Evolutionary conservation across 2,329 filamentous ascomycete genomes (phyloP).

Genomic region (Nemania diffusa): DNA sequence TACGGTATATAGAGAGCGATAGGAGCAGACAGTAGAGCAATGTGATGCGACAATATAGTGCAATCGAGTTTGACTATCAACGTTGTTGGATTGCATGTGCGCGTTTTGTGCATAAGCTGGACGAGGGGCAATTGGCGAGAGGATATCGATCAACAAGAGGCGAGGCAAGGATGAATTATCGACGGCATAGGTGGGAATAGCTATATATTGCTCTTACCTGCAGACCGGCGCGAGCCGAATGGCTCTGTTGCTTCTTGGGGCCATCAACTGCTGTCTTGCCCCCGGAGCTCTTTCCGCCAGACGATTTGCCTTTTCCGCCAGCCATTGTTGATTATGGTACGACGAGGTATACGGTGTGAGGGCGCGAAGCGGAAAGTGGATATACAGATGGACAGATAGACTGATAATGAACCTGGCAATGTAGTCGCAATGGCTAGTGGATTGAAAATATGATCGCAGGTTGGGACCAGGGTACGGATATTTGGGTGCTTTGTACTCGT

Average conservation of each 20-base stretch:
- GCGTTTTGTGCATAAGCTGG: conserved; percentile 10
- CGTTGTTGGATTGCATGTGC: conserved; percentile 9
- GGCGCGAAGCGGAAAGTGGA: conserved; percentile 37
- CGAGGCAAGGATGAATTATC: conserved; percentile 20
- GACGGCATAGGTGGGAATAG: conserved; percentile 26
- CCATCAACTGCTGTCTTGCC: conserved; percentile 64
- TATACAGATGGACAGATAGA: conserved; percentile 8
- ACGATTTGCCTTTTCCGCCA: conserved; percentile 93
- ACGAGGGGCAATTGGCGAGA: conserved; percentile 23
- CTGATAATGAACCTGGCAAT: not conserved
- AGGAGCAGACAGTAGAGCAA: not conserved
- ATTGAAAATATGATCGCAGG: conserved; percentile 7
- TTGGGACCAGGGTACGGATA: not conserved
- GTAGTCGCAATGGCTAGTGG: conserved; percentile 22
- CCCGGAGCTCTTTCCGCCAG: conserved; percentile 73
- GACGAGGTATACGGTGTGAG: conserved; percentile 24
- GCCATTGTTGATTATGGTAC: conserved; percentile 63
- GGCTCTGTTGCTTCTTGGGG: conserved; percentile 90
- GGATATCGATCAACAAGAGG: conserved; percentile 15
- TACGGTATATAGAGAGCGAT: not conserved
- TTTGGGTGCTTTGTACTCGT: conserved; percentile 12
- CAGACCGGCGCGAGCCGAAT: conserved; percentile 92
- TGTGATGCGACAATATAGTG: not conserved
- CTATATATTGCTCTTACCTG: conserved; percentile 76
- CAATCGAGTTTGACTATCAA: not conserved